These are phyloP conservation scores for Candida glucosophila DNA, from an alignment of 1,139 yeast genomes.

Conservation along the genomic window DNA sequence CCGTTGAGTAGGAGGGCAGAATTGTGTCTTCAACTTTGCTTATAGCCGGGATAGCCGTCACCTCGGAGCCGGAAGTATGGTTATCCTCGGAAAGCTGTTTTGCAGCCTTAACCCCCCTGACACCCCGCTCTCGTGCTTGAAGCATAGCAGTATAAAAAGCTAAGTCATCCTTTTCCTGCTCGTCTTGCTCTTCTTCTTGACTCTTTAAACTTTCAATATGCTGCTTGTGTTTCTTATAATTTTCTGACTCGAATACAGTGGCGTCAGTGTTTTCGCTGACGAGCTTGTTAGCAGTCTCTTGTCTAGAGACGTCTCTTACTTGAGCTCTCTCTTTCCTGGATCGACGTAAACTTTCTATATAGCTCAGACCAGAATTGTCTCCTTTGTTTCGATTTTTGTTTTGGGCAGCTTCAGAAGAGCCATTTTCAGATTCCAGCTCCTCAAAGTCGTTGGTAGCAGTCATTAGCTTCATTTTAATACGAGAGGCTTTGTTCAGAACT, in stretches of 20 bases:
- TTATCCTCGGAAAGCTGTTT: no score
- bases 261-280: constrained; percentile 5
- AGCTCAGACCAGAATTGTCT: constrained; percentile 3
- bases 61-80: no score
- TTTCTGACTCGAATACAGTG: constrained; percentile 8
- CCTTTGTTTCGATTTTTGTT: neutral
- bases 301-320: constrained; percentile 6
- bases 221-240: constrained; percentile 5
- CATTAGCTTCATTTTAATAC: constrained; percentile 5
- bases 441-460: constrained; percentile 1
- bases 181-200: no score
- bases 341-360: constrained; percentile 6
- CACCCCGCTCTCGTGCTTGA: no score
- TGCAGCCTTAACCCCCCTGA: no score
- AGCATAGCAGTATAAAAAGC: no score
- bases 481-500: constrained; percentile 4
- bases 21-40: no score
- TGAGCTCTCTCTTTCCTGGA: constrained; percentile 6
- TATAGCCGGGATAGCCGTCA: no score
- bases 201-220: no score
- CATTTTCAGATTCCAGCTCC: constrained; percentile 1
- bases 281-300: constrained; percentile 3
- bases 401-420: constrained; percentile 1
- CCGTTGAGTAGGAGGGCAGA: no score
- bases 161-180: no score